Evolutionary conservation across 768 basidiomycete genomes (phyloP).

Genomic region (Tubosaeta sp.): DNA sequence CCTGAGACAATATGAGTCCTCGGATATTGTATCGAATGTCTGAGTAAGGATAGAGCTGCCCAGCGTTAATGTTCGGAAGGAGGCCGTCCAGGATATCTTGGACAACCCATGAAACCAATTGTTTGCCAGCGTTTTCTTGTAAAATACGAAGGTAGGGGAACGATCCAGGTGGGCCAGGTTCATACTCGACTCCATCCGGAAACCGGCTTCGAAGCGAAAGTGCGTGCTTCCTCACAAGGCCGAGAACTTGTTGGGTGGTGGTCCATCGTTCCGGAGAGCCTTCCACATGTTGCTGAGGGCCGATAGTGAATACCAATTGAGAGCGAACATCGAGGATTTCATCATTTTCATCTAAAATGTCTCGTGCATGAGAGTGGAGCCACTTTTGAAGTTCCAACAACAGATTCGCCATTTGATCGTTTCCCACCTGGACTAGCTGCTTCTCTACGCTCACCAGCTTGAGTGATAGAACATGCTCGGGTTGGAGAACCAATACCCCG

Average conservation of each 20-base stretch:
- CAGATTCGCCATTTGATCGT: slow-evolving; percentile 7
- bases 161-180: neutral
- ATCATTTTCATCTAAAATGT: slow-evolving; percentile 23
- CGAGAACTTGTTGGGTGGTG: slow-evolving; percentile 31
- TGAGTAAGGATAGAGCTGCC: neutral
- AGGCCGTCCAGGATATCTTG: slow-evolving; percentile 6
- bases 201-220: neutral
- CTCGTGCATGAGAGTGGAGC: slow-evolving; percentile 15
- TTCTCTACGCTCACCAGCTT: slow-evolving; percentile 39
- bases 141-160: slow-evolving; percentile 15
- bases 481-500: slow-evolving; percentile 44
- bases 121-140: slow-evolving; percentile 1
- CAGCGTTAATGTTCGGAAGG: slow-evolving; percentile 5
- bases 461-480: slow-evolving; percentile 49
- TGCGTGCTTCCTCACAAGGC: slow-evolving; percentile 13
- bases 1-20: slow-evolving; percentile 13
- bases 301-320: slow-evolving; percentile 46
- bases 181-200: slow-evolving; percentile 9
- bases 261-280: slow-evolving; percentile 42
- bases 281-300: slow-evolving; percentile 34
- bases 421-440: slow-evolving; percentile 14
- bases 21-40: slow-evolving; percentile 6
- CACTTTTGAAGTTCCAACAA: slow-evolving; percentile 23
- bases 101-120: slow-evolving; percentile 6
- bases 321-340: slow-evolving; percentile 36